Conservation (phyloP, 139 green algal genomes). For the Volvox reticuliferus region DNA sequence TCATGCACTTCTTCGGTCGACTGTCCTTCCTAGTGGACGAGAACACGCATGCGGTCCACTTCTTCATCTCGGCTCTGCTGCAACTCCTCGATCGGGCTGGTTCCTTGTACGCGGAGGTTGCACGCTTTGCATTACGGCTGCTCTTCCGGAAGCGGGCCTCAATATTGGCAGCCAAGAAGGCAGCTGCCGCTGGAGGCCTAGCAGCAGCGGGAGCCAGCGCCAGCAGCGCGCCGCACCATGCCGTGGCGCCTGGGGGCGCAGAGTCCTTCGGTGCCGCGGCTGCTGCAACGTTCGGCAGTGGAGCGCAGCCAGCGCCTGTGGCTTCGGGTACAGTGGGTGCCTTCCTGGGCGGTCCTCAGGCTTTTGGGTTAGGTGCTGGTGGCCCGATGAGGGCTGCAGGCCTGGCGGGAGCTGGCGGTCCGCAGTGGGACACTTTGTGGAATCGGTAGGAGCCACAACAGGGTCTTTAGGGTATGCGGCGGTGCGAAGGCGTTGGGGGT, state of each 20-base stretch:
- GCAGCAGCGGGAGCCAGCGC: no score
- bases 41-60: constrained; percentile 98
- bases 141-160: constrained; percentile 65
- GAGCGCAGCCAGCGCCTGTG: neutral
- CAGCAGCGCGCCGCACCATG: neutral
- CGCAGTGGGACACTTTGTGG: constrained; percentile 33
- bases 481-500: no score
- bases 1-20: constrained; percentile 95
- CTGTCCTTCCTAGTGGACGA: constrained; percentile 98
- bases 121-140: constrained; percentile 92
- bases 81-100: constrained; percentile 95
- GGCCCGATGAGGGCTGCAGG: neutral
- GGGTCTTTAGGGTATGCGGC: neutral
- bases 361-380: neutral
- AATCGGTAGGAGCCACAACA: neutral
- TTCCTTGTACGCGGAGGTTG: constrained; percentile 95
- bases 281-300: neutral
- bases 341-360: neutral
- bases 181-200: neutral
- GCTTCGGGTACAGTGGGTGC: neutral
- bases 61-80: constrained; percentile 97
- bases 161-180: neutral
- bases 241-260: neutral
- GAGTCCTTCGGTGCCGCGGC: neutral
- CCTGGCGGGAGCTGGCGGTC: neutral